Conservation (phyloP, 129 eudicot species). For the Flaveria sonorensis region DNA sequence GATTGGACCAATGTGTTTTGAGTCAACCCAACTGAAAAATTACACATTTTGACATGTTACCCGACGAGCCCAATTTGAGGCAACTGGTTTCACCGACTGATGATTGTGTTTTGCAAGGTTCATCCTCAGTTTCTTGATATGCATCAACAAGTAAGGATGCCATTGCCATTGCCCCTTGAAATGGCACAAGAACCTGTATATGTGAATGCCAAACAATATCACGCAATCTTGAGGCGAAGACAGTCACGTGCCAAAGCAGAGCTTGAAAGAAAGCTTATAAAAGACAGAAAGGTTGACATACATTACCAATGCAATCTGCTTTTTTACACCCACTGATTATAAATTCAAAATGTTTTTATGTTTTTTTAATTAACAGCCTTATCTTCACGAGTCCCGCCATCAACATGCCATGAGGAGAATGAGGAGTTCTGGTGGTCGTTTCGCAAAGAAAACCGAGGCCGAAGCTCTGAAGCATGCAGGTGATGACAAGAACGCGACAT, state of each 20-base stretch:
- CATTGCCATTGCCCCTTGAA: constrained; percentile 77
- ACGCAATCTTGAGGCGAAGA: constrained; percentile 73
- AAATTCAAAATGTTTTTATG: not conserved
- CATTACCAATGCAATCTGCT: not conserved
- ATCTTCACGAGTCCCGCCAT: constrained; percentile 92
- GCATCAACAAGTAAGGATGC: constrained; percentile 75
- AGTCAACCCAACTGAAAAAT: too few species aligned
- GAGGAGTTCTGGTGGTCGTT: constrained; percentile 86
- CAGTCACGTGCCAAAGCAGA: constrained; percentile 92
- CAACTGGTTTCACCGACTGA: not conserved
- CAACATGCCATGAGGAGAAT: constrained; percentile 85
- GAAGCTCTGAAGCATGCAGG: constrained; percentile 35
- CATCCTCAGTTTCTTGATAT: constrained; percentile 65
- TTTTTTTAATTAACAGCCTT: constrained; percentile 51
- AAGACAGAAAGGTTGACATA: constrained; percentile 64
- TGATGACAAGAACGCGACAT: constrained; percentile 37
- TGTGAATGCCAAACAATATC: constrained; percentile 88
- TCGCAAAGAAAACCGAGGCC: constrained; percentile 67
- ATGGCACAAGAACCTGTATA: constrained; percentile 85
- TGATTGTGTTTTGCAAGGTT: constrained; percentile 41
- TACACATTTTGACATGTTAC: not conserved
- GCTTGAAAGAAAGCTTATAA: constrained; percentile 78
- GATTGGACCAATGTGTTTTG: not conserved
- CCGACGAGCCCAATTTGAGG: not conserved
- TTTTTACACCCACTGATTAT: not conserved